Evolutionary conservation across 2,329 filamentous ascomycete genomes (phyloP).

Genomic region (Curvularia verruculosa): DNA sequence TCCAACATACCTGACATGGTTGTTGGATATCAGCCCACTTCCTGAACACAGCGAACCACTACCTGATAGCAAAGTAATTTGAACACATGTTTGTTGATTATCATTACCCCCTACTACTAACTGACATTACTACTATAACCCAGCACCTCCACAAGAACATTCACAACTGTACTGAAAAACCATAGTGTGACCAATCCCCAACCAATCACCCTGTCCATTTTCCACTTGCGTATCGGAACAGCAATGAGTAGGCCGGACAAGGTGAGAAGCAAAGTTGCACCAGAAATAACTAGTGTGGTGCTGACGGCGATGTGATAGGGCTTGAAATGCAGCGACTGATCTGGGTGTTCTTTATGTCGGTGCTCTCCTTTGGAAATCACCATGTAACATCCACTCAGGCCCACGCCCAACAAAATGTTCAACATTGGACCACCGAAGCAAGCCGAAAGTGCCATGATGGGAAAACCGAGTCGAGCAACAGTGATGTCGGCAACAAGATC

Average conservation of each 20-base stretch:
- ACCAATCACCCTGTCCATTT: conserved; percentile 63
- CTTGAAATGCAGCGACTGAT: conserved; percentile 68
- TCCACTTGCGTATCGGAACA: conserved; percentile 64
- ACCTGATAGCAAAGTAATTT: background rate
- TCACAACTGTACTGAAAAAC: conserved; percentile 78
- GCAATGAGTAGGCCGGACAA: conserved; percentile 77
- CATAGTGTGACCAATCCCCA: conserved; percentile 80
- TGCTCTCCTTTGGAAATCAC: conserved; percentile 73
- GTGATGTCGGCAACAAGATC: conserved; percentile 95
- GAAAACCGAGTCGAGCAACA: conserved; percentile 88
- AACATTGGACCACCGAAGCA: conserved; percentile 99
- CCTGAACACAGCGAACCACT: background rate
- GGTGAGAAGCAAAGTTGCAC: conserved; percentile 81
- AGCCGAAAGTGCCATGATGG: conserved; percentile 92
- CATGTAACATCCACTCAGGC: conserved; percentile 89
- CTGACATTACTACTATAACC: conserved; percentile 45
- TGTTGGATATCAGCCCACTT: background rate
- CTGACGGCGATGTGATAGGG: conserved; percentile 85
- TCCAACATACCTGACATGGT: too few species aligned
- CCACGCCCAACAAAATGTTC: conserved; percentile 93
- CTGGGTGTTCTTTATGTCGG: conserved; percentile 70
- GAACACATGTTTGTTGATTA: background rate
- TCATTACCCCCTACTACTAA: conserved; percentile 9
- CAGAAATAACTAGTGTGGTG: conserved; percentile 82
- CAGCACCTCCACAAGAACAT: conserved; percentile 77